phyloP scores from a whole-genome alignment of 208 protist species.

The Tritrichomonas musculus region DNA sequence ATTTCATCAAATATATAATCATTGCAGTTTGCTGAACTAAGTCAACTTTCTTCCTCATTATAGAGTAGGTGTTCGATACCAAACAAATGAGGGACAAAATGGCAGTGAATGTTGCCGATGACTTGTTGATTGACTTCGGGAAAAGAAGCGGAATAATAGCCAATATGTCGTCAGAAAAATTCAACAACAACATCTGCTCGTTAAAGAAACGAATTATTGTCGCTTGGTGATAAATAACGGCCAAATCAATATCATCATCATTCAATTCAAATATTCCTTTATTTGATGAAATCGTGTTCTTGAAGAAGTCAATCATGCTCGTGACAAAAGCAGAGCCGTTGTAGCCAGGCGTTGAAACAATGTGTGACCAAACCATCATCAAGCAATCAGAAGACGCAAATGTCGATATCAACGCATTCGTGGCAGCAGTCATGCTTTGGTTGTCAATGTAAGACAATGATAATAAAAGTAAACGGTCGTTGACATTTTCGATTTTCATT shows the following conservation, averaged over 20 bases:
- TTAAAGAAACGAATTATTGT: not conserved
- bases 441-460: not conserved
- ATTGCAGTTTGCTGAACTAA: no score
- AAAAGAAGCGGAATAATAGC: not conserved
- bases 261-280: not conserved
- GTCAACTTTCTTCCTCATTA: not conserved
- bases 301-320: not conserved
- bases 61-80: not conserved
- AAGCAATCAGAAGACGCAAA: not conserved
- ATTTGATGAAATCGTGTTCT: not conserved
- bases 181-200: no score
- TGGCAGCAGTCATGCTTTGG: not conserved
- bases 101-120: not conserved
- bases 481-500: not conserved
- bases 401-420: not conserved
- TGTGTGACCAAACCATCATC: not conserved
- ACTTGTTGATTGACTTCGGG: not conserved
- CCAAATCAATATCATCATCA: not conserved
- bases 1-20: no score
- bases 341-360: not conserved
- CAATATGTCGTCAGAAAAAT: not conserved
- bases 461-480: not conserved
- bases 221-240: not conserved
- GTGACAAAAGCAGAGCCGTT: not conserved
- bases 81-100: not conserved